Evolutionary conservation across 441 rosid genomes (phyloP).

Genomic region (Arabidopsis hybrid): DNA sequence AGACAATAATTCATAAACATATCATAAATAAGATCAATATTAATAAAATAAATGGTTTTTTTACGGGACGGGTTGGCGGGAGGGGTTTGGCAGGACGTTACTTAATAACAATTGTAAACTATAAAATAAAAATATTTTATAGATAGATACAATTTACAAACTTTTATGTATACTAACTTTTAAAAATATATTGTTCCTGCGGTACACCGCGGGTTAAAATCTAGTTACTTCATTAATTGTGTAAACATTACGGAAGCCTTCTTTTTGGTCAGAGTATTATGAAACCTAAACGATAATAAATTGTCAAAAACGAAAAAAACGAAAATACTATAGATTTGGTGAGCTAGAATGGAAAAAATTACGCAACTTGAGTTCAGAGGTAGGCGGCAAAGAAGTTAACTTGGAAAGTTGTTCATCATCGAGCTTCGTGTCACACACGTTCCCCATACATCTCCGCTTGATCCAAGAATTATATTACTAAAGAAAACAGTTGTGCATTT

Average conservation of each 20-base stretch:
- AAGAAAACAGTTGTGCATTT: slow-evolving; percentile 1
- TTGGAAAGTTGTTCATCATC: slow-evolving; percentile 35
- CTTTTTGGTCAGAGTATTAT: background rate
- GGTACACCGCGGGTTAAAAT: too few relatives aligned
- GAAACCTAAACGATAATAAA: background rate
- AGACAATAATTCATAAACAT: too few relatives aligned
- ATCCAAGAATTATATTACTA: slow-evolving; percentile 34
- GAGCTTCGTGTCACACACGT: slow-evolving; percentile 39
- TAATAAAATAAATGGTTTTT: too few relatives aligned
- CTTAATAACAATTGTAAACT: too few relatives aligned
- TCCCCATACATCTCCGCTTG: slow-evolving; percentile 32
- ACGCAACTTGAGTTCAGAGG: slow-evolving; percentile 22
- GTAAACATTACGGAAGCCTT: background rate
- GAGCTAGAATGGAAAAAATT: background rate
- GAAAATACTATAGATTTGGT: background rate
- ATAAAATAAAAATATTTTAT: too few relatives aligned
- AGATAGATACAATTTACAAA: too few relatives aligned
- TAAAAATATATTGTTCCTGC: too few relatives aligned
- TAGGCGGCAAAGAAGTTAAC: slow-evolving; percentile 27
- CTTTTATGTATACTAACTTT: too few relatives aligned
- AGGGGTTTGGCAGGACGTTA: too few relatives aligned
- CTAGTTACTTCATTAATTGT: background rate
- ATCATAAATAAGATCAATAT: too few relatives aligned
- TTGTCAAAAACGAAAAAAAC: background rate
- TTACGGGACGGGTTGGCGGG: too few relatives aligned